phyloP scores from a whole-genome alignment of 768 basidiomycete genomes.

The Hygrophorus pudorinus region DNA sequence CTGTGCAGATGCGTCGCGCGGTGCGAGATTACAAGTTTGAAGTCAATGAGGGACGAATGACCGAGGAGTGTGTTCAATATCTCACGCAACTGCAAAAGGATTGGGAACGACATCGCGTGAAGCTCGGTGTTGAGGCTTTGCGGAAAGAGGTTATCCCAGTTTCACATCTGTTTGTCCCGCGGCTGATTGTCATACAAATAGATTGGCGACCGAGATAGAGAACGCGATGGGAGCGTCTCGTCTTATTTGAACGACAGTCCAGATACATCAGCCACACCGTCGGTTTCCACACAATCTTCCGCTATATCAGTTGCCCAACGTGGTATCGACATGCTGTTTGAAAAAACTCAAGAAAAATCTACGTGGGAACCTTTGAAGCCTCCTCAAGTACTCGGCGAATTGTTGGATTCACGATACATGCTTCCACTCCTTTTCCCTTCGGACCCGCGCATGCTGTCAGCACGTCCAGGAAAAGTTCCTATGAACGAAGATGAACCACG shows the following conservation, averaged over 20 bases:
- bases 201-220: conserved; percentile 63
- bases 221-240: conserved; percentile 51
- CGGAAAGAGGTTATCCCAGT: conserved; percentile 59
- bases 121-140: conserved; percentile 75
- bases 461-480: conserved; percentile 43
- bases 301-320: conserved; percentile 29
- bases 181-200: conserved; percentile 15
- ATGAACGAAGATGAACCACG: conserved; percentile 24
- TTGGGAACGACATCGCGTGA: conserved; percentile 89
- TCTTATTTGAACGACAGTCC: conserved; percentile 35
- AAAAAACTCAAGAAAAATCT: conserved; percentile 50
- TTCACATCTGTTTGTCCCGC: background rate
- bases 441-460: conserved; percentile 68
- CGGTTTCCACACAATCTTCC: conserved; percentile 22
- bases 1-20: conserved; percentile 75
- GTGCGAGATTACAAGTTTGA: conserved; percentile 92
- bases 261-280: conserved; percentile 22
- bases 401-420: conserved; percentile 91
- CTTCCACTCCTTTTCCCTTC: conserved; percentile 79
- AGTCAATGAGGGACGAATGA: conserved; percentile 86
- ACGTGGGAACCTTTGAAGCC: conserved; percentile 72
- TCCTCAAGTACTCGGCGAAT: conserved; percentile 79
- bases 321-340: conserved; percentile 74
- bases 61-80: conserved; percentile 92
- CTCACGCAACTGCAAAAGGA: conserved; percentile 92